Percentiles rank a stretch among this genome's conserved stretches.
phyloP scores from a whole-genome alignment of 257 asterid genomes.

The Ilex aquifolium region DNA sequence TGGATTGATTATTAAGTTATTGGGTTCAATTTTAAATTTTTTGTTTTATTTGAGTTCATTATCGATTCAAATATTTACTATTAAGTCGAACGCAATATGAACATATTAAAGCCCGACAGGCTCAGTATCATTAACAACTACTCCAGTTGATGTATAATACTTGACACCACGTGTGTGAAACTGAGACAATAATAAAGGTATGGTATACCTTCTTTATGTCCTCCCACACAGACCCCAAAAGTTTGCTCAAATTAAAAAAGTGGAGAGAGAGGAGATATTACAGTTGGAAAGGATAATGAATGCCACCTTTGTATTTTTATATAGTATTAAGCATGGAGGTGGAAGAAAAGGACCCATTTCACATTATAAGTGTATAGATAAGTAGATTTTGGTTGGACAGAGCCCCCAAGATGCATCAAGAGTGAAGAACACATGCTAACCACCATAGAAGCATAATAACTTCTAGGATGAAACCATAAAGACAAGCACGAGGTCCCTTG shows the following conservation, averaged over 20 bases:
- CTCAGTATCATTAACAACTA: too few species aligned
- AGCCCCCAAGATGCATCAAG: conserved; percentile 5
- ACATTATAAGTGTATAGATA: conserved; percentile 19
- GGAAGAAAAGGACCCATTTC: conserved; percentile 38
- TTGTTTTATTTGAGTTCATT: too few species aligned
- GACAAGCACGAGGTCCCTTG: conserved; percentile 37
- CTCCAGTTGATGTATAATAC: too few species aligned
- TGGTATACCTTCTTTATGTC: conserved; percentile 23
- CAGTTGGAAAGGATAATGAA: conserved; percentile 26
- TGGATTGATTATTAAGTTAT: too few species aligned
- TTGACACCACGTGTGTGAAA: conserved; percentile 26
- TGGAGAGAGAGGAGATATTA: conserved; percentile 8
- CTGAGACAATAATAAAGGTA: conserved; percentile 19
- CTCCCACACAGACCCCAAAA: conserved; percentile 10
- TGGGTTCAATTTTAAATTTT: too few species aligned
- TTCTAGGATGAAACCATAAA: conserved; percentile 17
- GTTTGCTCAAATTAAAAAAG: conserved; percentile 6
- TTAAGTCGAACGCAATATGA: too few species aligned
- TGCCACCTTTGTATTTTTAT: conserved; percentile 21
- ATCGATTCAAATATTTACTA: too few species aligned
- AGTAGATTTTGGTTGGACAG: conserved; percentile 30
- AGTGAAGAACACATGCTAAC: conserved; percentile 44
- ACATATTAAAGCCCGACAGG: too few species aligned
- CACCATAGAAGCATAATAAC: conserved; percentile 40
- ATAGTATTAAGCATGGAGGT: conserved; percentile 15